Evolutionary conservation across 2,329 filamentous ascomycete species (phyloP), one percentile per base, ranked within the genome.

Genomic region (Aciculosporium take): DNA sequence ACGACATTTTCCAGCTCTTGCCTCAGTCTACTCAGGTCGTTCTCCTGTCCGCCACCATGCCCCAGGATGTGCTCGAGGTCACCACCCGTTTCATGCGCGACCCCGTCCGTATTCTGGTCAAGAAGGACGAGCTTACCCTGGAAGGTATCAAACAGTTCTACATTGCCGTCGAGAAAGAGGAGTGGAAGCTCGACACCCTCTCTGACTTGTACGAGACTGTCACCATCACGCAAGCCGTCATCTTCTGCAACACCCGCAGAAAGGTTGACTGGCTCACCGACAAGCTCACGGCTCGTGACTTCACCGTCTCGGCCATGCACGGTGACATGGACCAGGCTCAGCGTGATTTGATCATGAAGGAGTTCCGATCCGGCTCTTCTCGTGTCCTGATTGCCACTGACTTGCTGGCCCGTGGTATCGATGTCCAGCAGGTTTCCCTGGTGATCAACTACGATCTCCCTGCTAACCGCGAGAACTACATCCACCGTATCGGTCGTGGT

Each of bases 61-160:
- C 91, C 59, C 87, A 95, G 74, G 91, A 98, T 62, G 91, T 98
- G 48, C 81, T 98, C 47, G 91, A 98, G 74, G 88, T 98, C 62
- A 98, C 91, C 62, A 96, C 89, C 71, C 95, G 95, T 74, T 98
- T 98, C 78, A 98, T 98, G 91, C 88, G 87, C 58, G 91, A 98
- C 69, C 91, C 91, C 54, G 84, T 98, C 66, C 88, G 91, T 62
- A 96, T 98, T 62, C 77, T 98, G 56, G 91, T 98, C 69, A 98
- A 98, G 84, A 94, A 94, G 79, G 89, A 93, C 62, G 91, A 98
- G 67, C 81, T 98, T 67, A 98, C 91, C 60, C 86, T 98, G 46
- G 91, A 98, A 72, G 91, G 91, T 85, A 94, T 98, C 64, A 98
- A 98, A 79, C 91, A 98, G 68, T 98, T 95, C 74, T 98, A 95